phyloP scores from a whole-genome alignment of 495 filamentous ascomycete species.

The Penicillium longicatenatum region DNA sequence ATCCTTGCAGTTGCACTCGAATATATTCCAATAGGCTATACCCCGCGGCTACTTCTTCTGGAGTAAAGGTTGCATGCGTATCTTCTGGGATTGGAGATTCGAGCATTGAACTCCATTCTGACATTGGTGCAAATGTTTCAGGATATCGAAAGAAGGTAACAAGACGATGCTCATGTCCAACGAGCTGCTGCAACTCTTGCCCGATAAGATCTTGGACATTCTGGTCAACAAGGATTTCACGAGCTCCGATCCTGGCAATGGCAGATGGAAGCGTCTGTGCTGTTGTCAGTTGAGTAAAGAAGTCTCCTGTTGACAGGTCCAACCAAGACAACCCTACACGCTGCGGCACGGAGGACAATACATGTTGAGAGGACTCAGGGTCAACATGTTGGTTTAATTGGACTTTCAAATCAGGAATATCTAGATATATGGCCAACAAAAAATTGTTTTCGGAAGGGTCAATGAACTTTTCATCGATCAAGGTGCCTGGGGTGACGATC shows the following conservation, averaged over 20 bases:
- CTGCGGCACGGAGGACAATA: constrained; percentile 41
- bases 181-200: constrained; percentile 44
- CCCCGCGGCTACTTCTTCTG: constrained; percentile 61
- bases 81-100: constrained; percentile 59
- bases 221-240: constrained; percentile 80
- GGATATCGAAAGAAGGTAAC: constrained; percentile 46
- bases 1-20: constrained; percentile 70
- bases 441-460: constrained; percentile 92
- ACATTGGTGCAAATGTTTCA: constrained; percentile 41
- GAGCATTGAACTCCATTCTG: constrained; percentile 74
- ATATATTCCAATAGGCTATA: constrained; percentile 81
- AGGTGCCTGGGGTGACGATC: constrained; percentile 88
- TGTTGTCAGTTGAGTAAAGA: constrained; percentile 82
- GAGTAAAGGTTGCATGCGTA: constrained; percentile 42
- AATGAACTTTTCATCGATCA: constrained; percentile 97
- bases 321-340: constrained; percentile 86
- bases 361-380: constrained; percentile 30
- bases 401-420: constrained; percentile 28
- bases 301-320: constrained; percentile 91
- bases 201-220: constrained; percentile 51
- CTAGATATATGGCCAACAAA: constrained; percentile 71
- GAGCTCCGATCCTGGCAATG: constrained; percentile 77
- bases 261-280: constrained; percentile 71
- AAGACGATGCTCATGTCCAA: constrained; percentile 47
- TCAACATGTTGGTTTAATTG: constrained; percentile 24